Evolutionary conservation across 2,329 filamentous ascomycete genomes (phyloP).

Genomic region (Penicillium griseofulvum): DNA sequence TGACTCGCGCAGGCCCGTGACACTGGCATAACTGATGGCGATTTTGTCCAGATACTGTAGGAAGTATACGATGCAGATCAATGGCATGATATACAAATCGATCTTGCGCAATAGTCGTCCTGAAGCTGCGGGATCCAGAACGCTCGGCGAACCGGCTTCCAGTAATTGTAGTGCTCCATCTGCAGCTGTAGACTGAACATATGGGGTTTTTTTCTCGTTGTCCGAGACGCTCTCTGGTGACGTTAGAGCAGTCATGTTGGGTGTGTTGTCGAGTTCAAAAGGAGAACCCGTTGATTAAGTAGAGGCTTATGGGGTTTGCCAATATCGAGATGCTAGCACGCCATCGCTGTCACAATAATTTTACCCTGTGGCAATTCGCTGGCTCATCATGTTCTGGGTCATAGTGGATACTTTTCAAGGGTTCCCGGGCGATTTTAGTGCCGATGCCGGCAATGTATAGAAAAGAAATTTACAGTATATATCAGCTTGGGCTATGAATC

Average conservation of each 20-base stretch:
- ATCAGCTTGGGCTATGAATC: too few relatives aligned
- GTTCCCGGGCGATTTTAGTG: not conserved
- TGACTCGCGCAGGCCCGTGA: slow-evolving; percentile 30
- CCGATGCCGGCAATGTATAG: too few relatives aligned
- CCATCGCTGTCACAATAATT: not conserved
- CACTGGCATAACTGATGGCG: slow-evolving; percentile 26
- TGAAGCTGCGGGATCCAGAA: slow-evolving; percentile 8
- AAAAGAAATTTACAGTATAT: too few relatives aligned
- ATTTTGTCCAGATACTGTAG: slow-evolving; percentile 31
- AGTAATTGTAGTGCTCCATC: slow-evolving; percentile 4
- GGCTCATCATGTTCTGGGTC: too few relatives aligned
- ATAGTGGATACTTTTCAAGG: not conserved
- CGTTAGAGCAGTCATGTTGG: not conserved
- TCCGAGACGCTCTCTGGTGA: not conserved
- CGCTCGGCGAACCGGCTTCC: not conserved
- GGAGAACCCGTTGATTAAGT: not conserved
- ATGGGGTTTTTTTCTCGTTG: not conserved
- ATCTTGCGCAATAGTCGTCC: slow-evolving; percentile 27
- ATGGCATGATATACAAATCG: slow-evolving; percentile 30
- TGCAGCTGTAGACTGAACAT: not conserved
- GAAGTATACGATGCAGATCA: slow-evolving; percentile 33
- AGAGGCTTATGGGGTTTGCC: not conserved
- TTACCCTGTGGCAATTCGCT: not conserved
- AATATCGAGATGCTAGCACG: not conserved
- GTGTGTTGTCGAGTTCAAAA: not conserved